phyloP scores from a whole-genome alignment of 176 grass and related monocot genomes.

The Aegilops umbellulata region DNA sequence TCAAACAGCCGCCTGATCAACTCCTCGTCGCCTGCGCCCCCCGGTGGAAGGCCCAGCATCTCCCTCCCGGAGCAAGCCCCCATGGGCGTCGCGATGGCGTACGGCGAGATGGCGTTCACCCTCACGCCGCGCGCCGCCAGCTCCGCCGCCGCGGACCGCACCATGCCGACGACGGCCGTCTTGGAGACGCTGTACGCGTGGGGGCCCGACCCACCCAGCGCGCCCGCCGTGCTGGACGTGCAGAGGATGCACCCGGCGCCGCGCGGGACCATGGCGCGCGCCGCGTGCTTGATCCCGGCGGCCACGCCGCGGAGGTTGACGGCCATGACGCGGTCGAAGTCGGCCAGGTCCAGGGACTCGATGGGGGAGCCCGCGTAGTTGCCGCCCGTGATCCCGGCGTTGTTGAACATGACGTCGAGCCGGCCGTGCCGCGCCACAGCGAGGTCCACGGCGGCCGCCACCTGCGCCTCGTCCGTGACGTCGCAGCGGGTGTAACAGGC shows the following conservation, averaged over 20 bases:
- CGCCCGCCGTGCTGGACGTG: neutral
- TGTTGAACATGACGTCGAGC: constrained; percentile 3
- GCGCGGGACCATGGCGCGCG: constrained; percentile 52
- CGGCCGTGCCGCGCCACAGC: neutral
- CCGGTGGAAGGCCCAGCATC: neutral
- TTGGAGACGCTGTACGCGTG: constrained; percentile 28
- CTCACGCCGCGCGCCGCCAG: constrained; percentile 9
- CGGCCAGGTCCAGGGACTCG: neutral
- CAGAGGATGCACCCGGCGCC: neutral
- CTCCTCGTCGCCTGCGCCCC: neutral
- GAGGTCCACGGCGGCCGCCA: constrained; percentile 16
- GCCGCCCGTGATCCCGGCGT: neutral
- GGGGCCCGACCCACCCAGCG: neutral
- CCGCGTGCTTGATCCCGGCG: constrained; percentile 59
- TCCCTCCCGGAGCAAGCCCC: neutral
- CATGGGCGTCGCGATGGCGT: constrained; percentile 5
- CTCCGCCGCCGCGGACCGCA: neutral
- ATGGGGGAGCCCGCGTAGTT: neutral
- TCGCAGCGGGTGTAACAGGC: constrained; percentile 44
- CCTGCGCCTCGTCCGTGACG: constrained; percentile 53
- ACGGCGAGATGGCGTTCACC: constrained; percentile 35
- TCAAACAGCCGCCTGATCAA: too few relatives aligned
- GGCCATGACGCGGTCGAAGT: constrained; percentile 59
- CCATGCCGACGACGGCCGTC: constrained; percentile 16
- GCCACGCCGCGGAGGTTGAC: constrained; percentile 44